Conservation (phyloP, 2,329 filamentous ascomycete species). For the Fusarium duplospermum region DNA sequence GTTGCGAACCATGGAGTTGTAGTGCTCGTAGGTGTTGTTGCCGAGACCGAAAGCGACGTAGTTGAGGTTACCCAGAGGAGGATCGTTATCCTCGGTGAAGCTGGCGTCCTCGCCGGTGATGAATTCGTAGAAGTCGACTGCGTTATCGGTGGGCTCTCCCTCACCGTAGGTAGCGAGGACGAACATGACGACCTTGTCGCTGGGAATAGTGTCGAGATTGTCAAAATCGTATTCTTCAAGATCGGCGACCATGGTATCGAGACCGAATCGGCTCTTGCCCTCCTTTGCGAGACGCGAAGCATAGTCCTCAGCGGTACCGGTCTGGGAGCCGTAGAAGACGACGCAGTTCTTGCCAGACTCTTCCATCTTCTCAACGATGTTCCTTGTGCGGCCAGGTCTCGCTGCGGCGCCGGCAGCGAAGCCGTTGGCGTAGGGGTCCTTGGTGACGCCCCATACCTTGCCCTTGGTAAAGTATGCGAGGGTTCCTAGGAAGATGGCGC, state of each 20-base stretch:
- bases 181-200: slow-evolving; percentile 94
- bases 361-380: slow-evolving; percentile 96
- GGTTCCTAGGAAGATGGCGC: slow-evolving; percentile 85
- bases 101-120: slow-evolving; percentile 82
- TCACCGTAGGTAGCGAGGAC: slow-evolving; percentile 97
- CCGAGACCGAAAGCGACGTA: slow-evolving; percentile 96
- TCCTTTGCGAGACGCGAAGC: slow-evolving; percentile 96
- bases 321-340: slow-evolving; percentile 98
- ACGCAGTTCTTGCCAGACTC: slow-evolving; percentile 97
- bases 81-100: slow-evolving; percentile 81
- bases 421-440: slow-evolving; percentile 87
- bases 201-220: slow-evolving; percentile 87
- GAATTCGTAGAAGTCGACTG: slow-evolving; percentile 99
- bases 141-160: slow-evolving; percentile 98
- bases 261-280: slow-evolving; percentile 92
- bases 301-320: slow-evolving; percentile 97
- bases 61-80: slow-evolving; percentile 84
- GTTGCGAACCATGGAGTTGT: slow-evolving; percentile 97
- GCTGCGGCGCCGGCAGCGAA: slow-evolving; percentile 76
- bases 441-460: slow-evolving; percentile 88
- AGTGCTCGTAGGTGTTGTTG: slow-evolving; percentile 99
- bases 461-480: slow-evolving; percentile 98
- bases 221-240: slow-evolving; percentile 98
- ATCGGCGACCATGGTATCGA: slow-evolving; percentile 98
- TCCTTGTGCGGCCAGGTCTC: slow-evolving; percentile 86